Evolutionary conservation across 306 rosid genomes (phyloP).

Genomic region (Cicer chorassanicum): DNA sequence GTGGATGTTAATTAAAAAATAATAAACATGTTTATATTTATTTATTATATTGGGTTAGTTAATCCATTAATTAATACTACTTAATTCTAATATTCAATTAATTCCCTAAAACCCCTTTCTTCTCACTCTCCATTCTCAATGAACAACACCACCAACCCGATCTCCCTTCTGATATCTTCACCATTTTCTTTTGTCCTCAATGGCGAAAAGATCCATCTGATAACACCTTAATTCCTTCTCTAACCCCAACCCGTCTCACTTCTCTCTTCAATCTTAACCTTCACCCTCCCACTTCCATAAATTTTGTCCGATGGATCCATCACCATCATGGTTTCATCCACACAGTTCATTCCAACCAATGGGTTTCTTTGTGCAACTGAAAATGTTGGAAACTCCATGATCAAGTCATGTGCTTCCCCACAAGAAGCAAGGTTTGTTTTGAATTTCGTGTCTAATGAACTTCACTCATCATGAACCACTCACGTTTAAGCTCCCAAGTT

Average conservation of each 20-base stretch:
- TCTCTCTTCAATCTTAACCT: constrained; percentile 61
- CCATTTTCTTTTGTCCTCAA: constrained; percentile 62
- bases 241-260: constrained; percentile 63
- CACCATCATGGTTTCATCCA: constrained; percentile 55
- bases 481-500: constrained; percentile 59
- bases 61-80: no score
- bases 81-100: no score
- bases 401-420: constrained; percentile 52
- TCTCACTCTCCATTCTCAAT: constrained; percentile 51
- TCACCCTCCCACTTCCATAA: constrained; percentile 63
- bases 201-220: constrained; percentile 70
- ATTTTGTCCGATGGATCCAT: constrained; percentile 71
- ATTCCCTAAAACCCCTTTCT: constrained; percentile 39
- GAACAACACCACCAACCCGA: constrained; percentile 38
- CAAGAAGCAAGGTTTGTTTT: constrained; percentile 57
- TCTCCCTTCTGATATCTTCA: constrained; percentile 57
- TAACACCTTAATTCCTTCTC: constrained; percentile 51
- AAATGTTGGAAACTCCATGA: constrained; percentile 67
- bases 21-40: no score
- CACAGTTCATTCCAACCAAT: constrained; percentile 54
- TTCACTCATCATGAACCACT: constrained; percentile 23
- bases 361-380: constrained; percentile 59
- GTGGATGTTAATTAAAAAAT: no score
- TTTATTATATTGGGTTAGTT: no score
- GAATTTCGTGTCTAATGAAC: constrained; percentile 54